Evolutionary conservation across 805 yeast genomes (phyloP), one percentile per base, ranked within the genome.

Genomic region (Saccharomycopsis sp.): DNA sequence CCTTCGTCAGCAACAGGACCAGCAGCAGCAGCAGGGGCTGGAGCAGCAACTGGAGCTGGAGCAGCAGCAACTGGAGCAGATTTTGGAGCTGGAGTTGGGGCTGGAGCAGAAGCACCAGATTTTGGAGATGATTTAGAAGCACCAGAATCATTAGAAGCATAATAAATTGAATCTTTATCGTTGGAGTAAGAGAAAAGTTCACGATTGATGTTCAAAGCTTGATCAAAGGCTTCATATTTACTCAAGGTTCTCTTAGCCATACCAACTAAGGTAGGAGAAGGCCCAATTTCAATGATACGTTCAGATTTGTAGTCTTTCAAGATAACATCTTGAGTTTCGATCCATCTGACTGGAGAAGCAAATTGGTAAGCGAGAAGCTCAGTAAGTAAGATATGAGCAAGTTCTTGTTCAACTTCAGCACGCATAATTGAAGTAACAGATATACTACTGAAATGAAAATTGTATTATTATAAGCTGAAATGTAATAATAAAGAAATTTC

Each of bases 261-360:
- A 55, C 97, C 97, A 33, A 97, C 93, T 63, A 93, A 75, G 36
- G 98, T 93, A 50, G 99, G 97, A 40, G 97, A 88, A 51, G 99
- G 99, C 45, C 99, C 99, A 53, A 93, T 86, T 68, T 93, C 99
- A 54, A 93, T 96, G 51, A 93, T 90, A 61, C 98, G 79, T 70
- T 94, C 98, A 51, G 97, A 84, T 68, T 90, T 88, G 77, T 79
- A 83, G 57, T 88, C 93, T 64, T 85, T 85, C 63, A 93, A 77
- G 63, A 93, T 85, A 48, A 93, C 97, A 71, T 93, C 98, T 69
- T 93, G 99, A 51, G 98, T 93, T 65, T 94, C 98, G 65, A 94
- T 93, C 97, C 99, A 93, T 75, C 97, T 81, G 54, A 93, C 99
- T 39, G 99, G 98, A 51, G 97, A 89, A 40, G 99, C 99, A 61